Evolutionary conservation across 192 early-diverging fungal species (phyloP).

Genomic region (Coemansia sp.): DNA sequence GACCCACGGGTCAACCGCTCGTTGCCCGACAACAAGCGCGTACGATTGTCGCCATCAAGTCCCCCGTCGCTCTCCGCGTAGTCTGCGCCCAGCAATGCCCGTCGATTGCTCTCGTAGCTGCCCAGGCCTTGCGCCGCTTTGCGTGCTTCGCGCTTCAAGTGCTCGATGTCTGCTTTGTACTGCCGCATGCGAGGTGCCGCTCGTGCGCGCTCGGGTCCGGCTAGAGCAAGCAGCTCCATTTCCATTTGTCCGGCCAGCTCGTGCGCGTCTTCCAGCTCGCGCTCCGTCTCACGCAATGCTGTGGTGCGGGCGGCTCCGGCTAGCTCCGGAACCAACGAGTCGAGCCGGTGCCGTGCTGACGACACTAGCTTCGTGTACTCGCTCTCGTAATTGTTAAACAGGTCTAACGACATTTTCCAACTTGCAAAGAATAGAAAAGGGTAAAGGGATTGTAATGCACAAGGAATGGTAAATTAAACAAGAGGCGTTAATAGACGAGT

Average conservation of each 20-base stretch:
- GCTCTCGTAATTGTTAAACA: constrained; percentile 85
- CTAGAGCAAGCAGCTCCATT: constrained; percentile 80
- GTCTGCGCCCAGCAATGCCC: constrained; percentile 62
- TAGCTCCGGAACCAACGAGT: constrained; percentile 58
- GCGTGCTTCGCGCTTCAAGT: constrained; percentile 68
- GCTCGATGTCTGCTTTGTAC: constrained; percentile 80
- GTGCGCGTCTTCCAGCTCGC: constrained; percentile 37
- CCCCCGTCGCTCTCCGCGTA: constrained; percentile 53
- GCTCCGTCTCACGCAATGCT: constrained; percentile 1
- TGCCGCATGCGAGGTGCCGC: constrained; percentile 64
- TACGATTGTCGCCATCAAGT: constrained; percentile 65
- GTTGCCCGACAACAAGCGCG: constrained; percentile 78
- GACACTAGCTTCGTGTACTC: constrained; percentile 69
- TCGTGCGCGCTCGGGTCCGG: constrained; percentile 60
- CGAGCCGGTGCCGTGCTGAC: constrained; percentile 61
- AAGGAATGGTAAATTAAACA: too few relatives aligned
- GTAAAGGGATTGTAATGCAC: background rate
- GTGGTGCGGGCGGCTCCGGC: constrained; percentile 55
- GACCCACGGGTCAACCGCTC: constrained; percentile 80
- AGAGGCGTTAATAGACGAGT: too few relatives aligned
- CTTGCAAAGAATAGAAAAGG: too few relatives aligned
- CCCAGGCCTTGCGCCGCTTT: constrained; percentile 25
- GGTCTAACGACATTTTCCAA: constrained; percentile 58
- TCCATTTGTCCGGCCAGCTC: constrained; percentile 95
- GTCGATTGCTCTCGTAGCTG: constrained; percentile 53